Evolutionary conservation across 148 eudicot genomes (phyloP).

Genomic region (Rhododendron vialii): DNA sequence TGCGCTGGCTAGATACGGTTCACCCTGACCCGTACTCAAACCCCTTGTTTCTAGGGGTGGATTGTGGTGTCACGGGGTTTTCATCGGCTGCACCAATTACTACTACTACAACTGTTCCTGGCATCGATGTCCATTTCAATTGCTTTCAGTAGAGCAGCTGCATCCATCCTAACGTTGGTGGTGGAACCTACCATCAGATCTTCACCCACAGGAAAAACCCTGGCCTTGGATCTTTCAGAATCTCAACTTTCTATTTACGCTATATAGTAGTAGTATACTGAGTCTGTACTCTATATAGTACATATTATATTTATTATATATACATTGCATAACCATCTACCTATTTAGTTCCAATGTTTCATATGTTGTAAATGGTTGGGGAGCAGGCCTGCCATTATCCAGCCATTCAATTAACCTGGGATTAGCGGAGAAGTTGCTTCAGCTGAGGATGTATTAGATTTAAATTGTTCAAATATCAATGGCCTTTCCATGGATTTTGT

Average conservation of each 20-base stretch:
- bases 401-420: not conserved
- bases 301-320: not conserved
- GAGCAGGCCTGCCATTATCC: not conserved
- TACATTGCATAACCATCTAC: not conserved
- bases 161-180: conserved; percentile 15
- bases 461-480: not conserved
- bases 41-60: conserved; percentile 12
- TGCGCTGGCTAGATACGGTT: conserved; percentile 6
- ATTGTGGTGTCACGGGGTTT: not conserved
- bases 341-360: not conserved
- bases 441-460: not conserved
- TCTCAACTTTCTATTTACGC: not conserved
- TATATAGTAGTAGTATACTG: not conserved
- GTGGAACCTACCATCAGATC: conserved; percentile 21
- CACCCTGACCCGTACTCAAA: not conserved
- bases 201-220: conserved; percentile 19
- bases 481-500: not conserved
- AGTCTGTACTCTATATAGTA: not conserved
- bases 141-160: conserved; percentile 5
- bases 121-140: conserved; percentile 20
- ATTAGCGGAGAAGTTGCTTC: not conserved
- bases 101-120: conserved; percentile 13
- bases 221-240: conserved; percentile 22
- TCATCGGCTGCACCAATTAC: not conserved
- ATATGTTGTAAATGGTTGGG: not conserved